Evolutionary conservation across 75 land plant species (phyloP).

Genomic region (Pinus tabuliformis): DNA sequence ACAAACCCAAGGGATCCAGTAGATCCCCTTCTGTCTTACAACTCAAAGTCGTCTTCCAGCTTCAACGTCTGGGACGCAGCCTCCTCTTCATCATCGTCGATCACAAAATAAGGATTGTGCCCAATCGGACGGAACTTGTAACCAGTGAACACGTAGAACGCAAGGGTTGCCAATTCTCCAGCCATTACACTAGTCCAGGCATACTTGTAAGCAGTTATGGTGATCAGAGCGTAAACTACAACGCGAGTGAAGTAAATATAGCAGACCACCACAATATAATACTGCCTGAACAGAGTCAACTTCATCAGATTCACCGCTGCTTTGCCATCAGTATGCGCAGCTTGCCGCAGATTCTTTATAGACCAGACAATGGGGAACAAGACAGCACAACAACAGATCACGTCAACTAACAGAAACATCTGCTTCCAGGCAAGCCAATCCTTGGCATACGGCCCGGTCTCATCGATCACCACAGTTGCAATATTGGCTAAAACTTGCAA

Average conservation of each 20-base stretch:
- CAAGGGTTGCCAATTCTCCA: constrained; percentile 68
- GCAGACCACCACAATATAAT: constrained; percentile 69
- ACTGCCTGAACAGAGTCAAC: constrained; percentile 75
- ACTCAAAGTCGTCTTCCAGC: too few species aligned
- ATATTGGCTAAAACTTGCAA: constrained; percentile 79
- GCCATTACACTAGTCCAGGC: constrained; percentile 64
- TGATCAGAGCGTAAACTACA: constrained; percentile 67
- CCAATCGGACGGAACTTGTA: constrained; percentile 73
- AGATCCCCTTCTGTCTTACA: too few species aligned
- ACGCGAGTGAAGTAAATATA: constrained; percentile 80
- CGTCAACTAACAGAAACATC: constrained; percentile 72
- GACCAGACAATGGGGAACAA: constrained; percentile 92
- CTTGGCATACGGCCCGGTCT: constrained; percentile 63
- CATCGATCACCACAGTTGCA: constrained; percentile 67
- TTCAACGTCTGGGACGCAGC: constrained; percentile 17
- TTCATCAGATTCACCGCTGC: constrained; percentile 77
- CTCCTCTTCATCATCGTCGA: constrained; percentile 82
- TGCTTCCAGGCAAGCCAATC: constrained; percentile 82
- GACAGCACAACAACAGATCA: constrained; percentile 78
- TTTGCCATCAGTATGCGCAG: constrained; percentile 72
- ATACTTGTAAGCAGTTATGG: constrained; percentile 67
- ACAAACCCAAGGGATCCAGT: too few species aligned
- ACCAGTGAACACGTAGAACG: constrained; percentile 65
- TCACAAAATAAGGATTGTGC: constrained; percentile 66
- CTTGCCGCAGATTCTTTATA: constrained; percentile 63